Conservation (phyloP, 2,329 filamentous ascomycete species). For the Fusarium xyrophilum region DNA sequence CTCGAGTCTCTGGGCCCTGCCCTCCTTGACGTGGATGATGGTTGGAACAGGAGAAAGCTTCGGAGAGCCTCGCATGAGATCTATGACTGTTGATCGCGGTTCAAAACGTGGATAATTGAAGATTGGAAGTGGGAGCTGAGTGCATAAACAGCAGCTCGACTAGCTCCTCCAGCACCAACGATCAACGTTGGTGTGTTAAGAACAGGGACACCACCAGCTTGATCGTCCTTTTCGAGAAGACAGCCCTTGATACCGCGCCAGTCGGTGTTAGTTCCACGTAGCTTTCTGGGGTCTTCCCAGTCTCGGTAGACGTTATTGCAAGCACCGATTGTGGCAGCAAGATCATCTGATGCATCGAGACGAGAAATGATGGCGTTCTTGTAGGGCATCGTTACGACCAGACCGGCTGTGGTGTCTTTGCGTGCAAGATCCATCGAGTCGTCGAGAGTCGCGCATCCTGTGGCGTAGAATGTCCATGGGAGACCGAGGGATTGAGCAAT, state of each 20-base stretch:
- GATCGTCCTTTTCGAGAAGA: background rate
- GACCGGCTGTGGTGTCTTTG: background rate
- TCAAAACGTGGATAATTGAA: background rate
- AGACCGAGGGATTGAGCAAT: background rate
- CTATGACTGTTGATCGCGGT: background rate
- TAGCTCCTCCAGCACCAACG: slow-evolving; percentile 2
- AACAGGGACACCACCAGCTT: background rate
- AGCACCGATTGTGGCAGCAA: background rate
- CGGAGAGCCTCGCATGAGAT: background rate
- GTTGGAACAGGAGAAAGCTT: background rate
- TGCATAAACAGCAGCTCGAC: slow-evolving; percentile 9
- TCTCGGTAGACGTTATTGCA: slow-evolving; percentile 9
- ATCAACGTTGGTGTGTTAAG: slow-evolving; percentile 11
- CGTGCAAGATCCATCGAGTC: background rate
- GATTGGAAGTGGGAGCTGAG: slow-evolving; percentile 6
- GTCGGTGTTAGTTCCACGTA: background rate
- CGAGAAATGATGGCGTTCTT: slow-evolving; percentile 3
- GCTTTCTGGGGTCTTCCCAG: background rate
- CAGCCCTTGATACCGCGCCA: slow-evolving; percentile 2
- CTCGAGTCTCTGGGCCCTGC: background rate
- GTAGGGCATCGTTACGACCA: slow-evolving; percentile 12
- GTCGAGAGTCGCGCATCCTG: background rate
- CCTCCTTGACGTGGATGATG: background rate
- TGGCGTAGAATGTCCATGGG: slow-evolving; percentile 10
- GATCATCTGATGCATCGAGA: background rate